Base-by-base conservation (phyloP, 2,329 filamentous ascomycete genomes). In the Arthrobotrys entomopaga region DNA sequence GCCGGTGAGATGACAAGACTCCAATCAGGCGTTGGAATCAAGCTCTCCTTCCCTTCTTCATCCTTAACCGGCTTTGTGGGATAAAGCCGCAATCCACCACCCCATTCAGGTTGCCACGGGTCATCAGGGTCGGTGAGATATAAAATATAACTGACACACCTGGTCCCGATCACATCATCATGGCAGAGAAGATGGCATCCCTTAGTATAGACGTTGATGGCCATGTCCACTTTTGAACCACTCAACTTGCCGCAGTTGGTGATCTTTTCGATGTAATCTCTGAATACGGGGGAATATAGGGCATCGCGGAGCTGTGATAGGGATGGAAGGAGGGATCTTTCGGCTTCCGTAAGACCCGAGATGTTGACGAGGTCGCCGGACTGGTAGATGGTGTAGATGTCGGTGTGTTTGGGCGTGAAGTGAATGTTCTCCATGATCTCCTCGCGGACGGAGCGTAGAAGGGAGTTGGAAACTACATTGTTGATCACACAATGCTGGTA, bases 381-480 rank as follows among this genome's bases (percentile, higher is more conserved):
- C 84, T 99, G 95, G 86, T 97, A 93, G 80, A 99, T 98, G 83
- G 96, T 97, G 87, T 99, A 99, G 79, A 99, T 99, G 82, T 99
- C 95, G 54, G 95, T 99, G 83, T 99, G 95, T 82, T 99, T 99
- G 79, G 93, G 93, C 11, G 95, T 97, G 84, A 99, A 99, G 78
- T 91, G 89, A 78, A 99, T 91, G 80, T 97, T 93, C 78, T 90
- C 86, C 82, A 90, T 90, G 82, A 98, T 94, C 83, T 99, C 95
- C 79, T 87, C 84, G 80, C 95, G 93, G 72, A 99, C 95, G 65
- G 87, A 86, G 79, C 93, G 93, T 53, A 99, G 87, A 16, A 99
- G 89, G 54, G 85, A 82, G 79, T 94, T 90, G 82, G 95, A 85
- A 81, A 98, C 90, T 49, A 99, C 85, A 63, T 87, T 84, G 78